Base-by-base conservation (phyloP, 768 basidiomycete species). In the Suillus placidus region DNA sequence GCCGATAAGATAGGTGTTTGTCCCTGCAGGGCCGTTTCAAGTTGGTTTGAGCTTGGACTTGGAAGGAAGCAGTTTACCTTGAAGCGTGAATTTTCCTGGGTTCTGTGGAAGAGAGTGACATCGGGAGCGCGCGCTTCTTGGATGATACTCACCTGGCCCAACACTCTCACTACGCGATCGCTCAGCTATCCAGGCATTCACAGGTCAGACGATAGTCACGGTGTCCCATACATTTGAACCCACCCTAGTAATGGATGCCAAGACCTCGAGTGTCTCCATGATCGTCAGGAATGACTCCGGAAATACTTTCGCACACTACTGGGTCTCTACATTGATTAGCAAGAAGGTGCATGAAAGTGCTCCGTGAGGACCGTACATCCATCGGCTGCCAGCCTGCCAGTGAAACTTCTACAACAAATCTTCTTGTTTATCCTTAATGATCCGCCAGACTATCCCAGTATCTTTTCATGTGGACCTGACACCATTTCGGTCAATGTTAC, bases 1-100 rank as follows among this genome's bases (percentile, higher is more conserved):
- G 30, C 94, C 94, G 54, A 96, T 70, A 67, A 97, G 81, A 72
- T 97, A 97, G 2, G 94, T 95, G 73, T 97, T 95, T 3, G 95
- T 97, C 23, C 94, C 93, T 93, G 62, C 8, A 18, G 7, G 6
- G 4, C 23, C 6, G n/a, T 18, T 65, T 37, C 37, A 13, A 51
- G 63, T 40, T 13, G 54, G 62, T 40, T 10, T 5, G 64, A n/a
- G 52, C 18, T 47, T n/a, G 57, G 38, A 26, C 38, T 18, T 60
- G 3, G 18, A 42, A 32, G 18, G 30, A 16, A 45, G 3, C 51
- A 23, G 63, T 62, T 63, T 47, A 89, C 93, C 94, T 81, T 95
- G 93, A 0, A 97, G 81, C 0, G 94, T 95, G 74, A 93, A 95
- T 70, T 91, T 89, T 4, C 94, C 91, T 9, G 94, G 93, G 71